Evolutionary conservation across 2,329 filamentous ascomycete genomes (phyloP).

Genomic region (Paradendryphiella salina): DNA sequence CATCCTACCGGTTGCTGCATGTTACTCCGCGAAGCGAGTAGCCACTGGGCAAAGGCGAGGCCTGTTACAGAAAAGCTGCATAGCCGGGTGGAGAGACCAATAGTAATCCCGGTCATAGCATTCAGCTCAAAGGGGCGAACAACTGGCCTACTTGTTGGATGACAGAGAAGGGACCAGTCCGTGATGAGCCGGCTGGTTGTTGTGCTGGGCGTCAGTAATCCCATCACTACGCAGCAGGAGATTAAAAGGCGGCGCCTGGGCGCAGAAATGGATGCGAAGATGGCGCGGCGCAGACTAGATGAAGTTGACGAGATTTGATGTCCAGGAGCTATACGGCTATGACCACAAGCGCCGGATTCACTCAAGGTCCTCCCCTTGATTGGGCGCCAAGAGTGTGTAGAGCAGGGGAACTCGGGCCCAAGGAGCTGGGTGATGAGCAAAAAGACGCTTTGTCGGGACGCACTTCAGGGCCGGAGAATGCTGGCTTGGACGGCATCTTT

Average conservation of each 20-base stretch:
- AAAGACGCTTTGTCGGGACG: constrained; percentile 10
- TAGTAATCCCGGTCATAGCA: constrained; percentile 12
- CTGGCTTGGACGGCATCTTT: constrained; percentile 6
- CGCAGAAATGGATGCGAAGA: neutral
- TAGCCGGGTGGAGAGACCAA: constrained; percentile 18
- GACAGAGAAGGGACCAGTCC: constrained; percentile 14
- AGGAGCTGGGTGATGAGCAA: constrained; percentile 15
- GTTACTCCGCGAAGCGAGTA: constrained; percentile 30
- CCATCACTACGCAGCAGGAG: constrained; percentile 19
- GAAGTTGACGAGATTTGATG: neutral
- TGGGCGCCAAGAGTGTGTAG: constrained; percentile 4
- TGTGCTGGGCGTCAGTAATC: constrained; percentile 35
- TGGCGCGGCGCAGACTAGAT: constrained; percentile 2
- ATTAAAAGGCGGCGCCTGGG: constrained; percentile 12
- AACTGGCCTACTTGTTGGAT: constrained; percentile 16
- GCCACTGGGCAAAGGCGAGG: constrained; percentile 27
- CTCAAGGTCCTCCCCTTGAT: constrained; percentile 5
- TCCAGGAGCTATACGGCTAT: neutral
- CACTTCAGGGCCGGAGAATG: constrained; percentile 4
- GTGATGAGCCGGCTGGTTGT: constrained; percentile 19
- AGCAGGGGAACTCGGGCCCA: constrained; percentile 13
- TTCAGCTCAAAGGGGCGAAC: constrained; percentile 5
- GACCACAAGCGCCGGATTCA: constrained; percentile 3
- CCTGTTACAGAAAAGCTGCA: constrained; percentile 19
- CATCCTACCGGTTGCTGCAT: constrained; percentile 20